Base-by-base conservation (phyloP, 2,329 filamentous ascomycete species). In the Rhinocladiella similis region DNA sequence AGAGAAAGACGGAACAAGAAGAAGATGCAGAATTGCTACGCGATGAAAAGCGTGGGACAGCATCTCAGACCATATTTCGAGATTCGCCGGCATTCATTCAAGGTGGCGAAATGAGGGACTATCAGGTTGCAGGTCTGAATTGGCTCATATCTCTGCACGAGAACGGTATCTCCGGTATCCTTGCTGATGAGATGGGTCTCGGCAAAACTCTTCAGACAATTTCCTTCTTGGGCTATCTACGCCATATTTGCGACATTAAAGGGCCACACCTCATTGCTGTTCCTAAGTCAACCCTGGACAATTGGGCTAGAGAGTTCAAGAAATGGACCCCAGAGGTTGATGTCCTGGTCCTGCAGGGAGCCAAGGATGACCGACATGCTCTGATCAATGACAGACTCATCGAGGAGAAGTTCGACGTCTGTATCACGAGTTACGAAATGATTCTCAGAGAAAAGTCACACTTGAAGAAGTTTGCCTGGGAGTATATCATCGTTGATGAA, bases 401-500 rank as follows among this genome's bases (percentile, higher is more conserved):
- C 16, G 90, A 95, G 57, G 91, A 97, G 72, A 90, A 96, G 64
- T 99, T 99, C 66, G 94, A 99, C 68, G 93, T 97, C 16, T 97
- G 93, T 76, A 90, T 99, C 70, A 99, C 94, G 13, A 97, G 92
- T 72, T 99, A 99, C 76, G 94, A 99, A 73, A 97, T 99, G 93
- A 91, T 99, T 57, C 80, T 99, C 12, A 86, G 94, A 56, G 94
- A 99, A 71, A 97, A 99, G 77, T 81, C 89, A 1, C 91, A 96
- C 65, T 75, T 99, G 64, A 96, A 94, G 77, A 97, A 97, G 73
- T 96, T 99, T 72, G 92, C 94, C 0, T 99, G 94, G 94, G 93
- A 99, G 72, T 99, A 99, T 74, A 99, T 99, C 73, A 96, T 99
- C 65, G 96, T 99, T 63, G 94, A 99, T 68, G 94, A 99, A 76